phyloP scores from a whole-genome alignment of 371 early-diverging fungal species.

The Zychaea mexicana region DNA sequence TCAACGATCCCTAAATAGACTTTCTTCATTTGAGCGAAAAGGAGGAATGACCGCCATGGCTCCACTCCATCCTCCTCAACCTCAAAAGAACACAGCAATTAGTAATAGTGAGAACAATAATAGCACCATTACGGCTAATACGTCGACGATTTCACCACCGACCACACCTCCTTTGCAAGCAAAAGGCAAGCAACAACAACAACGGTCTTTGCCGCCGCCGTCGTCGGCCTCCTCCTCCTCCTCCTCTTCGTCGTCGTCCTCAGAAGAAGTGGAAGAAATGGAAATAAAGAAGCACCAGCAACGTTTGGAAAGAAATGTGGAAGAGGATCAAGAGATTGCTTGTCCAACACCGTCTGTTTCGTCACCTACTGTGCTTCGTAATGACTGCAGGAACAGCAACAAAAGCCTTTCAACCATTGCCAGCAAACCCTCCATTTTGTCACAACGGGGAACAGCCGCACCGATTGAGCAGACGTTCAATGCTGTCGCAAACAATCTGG shows the following conservation, averaged over 20 bases:
- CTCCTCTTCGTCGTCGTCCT: neutral
- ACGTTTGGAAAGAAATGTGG: neutral
- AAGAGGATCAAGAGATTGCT: neutral
- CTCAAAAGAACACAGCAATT: neutral
- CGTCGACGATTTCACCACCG: slow-evolving; percentile 15
- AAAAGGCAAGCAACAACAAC: slow-evolving; percentile 7
- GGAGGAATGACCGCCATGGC: slow-evolving; percentile 15
- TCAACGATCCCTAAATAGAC: slow-evolving; percentile 25
- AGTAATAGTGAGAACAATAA: too few relatives aligned
- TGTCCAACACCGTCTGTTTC: slow-evolving; percentile 11
- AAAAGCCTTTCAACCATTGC: neutral
- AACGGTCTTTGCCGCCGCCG: neutral
- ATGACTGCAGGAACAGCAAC: neutral
- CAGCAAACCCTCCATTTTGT: slow-evolving; percentile 9
- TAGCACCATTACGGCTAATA: neutral
- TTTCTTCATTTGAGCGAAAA: slow-evolving; percentile 27
- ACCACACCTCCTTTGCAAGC: slow-evolving; percentile 6
- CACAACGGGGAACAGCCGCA: slow-evolving; percentile 21
- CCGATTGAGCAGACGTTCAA: slow-evolving; percentile 41
- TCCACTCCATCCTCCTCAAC: slow-evolving; percentile 12
- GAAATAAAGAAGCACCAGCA: neutral
- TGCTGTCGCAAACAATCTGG: slow-evolving; percentile 38
- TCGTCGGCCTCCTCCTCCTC: neutral
- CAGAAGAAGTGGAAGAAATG: neutral
- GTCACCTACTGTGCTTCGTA: slow-evolving; percentile 13